phyloP scores from a whole-genome alignment of 2,329 filamentous ascomycete genomes.

The Nemania bipapillata region DNA sequence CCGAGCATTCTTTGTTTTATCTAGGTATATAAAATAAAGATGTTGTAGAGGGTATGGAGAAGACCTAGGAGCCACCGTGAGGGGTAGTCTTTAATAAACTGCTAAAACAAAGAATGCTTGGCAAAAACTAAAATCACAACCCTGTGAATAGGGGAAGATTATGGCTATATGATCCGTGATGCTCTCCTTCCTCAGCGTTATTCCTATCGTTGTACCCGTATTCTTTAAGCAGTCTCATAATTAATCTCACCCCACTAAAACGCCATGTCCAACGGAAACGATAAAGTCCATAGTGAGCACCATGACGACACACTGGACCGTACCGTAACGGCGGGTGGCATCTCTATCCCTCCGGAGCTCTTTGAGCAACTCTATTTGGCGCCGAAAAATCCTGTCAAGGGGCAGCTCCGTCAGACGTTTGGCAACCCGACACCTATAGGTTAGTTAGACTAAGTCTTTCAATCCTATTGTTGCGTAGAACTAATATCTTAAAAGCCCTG shows the following conservation, averaged over 20 bases:
- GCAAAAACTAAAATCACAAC: too few species aligned
- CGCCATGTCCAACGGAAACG: slow-evolving; percentile 7
- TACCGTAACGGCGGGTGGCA: slow-evolving; percentile 7
- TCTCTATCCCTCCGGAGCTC: slow-evolving; percentile 19
- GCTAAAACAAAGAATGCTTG: too few species aligned
- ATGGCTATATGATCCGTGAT: not conserved
- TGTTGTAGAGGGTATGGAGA: too few species aligned
- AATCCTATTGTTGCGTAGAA: not conserved
- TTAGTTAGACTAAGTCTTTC: not conserved
- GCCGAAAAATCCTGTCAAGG: slow-evolving; percentile 9
- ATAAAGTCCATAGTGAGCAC: slow-evolving; percentile 6
- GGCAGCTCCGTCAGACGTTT: slow-evolving; percentile 18
- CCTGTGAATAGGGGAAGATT: too few species aligned
- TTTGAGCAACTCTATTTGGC: slow-evolving; percentile 22
- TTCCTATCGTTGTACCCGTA: not conserved
- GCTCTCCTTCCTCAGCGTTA: not conserved
- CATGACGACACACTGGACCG: slow-evolving; percentile 11
- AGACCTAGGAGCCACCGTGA: too few species aligned
- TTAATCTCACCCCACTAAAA: not conserved
- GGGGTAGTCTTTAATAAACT: too few species aligned
- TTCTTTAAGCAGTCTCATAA: not conserved
- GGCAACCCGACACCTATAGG: slow-evolving; percentile 23
- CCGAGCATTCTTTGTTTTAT: too few species aligned
- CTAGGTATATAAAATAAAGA: too few species aligned
- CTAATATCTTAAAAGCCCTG: slow-evolving; percentile 6